Conservation (phyloP, 2,329 filamentous ascomycete genomes). For the Didymella keratinophila region DNA sequence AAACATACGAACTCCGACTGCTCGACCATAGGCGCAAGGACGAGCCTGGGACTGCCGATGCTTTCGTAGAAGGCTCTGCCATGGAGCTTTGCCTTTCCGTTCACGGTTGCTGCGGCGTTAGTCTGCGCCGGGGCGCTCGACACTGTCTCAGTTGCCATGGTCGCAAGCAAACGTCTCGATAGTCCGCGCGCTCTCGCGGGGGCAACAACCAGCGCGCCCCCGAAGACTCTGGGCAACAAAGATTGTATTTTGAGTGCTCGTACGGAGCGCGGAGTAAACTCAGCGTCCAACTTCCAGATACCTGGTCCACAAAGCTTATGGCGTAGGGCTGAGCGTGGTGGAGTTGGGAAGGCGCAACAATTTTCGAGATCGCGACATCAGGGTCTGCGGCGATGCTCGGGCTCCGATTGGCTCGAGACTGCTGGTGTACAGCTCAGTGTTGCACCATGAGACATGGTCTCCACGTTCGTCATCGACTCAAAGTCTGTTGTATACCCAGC, state of each 20-base stretch:
- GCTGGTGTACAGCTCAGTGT: constrained; percentile 1
- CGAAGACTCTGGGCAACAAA: constrained; percentile 24
- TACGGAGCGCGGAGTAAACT: neutral
- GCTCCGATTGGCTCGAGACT: neutral
- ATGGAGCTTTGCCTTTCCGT: constrained; percentile 66
- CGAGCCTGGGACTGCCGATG: constrained; percentile 87
- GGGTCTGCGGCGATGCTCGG: constrained; percentile 1
- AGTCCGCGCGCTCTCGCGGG: constrained; percentile 19
- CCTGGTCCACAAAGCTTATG: neutral
- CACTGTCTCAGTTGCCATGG: constrained; percentile 30
- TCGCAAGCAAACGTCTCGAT: constrained; percentile 22
- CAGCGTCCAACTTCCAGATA: neutral
- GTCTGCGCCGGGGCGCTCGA: constrained; percentile 18
- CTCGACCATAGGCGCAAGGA: constrained; percentile 97
- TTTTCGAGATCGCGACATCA: constrained; percentile 22
- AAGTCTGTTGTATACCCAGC: neutral
- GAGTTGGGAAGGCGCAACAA: constrained; percentile 12
- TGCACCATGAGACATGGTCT: constrained; percentile 15
- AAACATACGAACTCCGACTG: constrained; percentile 91
- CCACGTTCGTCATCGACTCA: constrained; percentile 26
- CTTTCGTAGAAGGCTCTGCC: constrained; percentile 94
- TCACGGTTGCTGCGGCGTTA: constrained; percentile 20
- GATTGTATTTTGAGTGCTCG: constrained; percentile 30
- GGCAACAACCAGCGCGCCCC: constrained; percentile 33
- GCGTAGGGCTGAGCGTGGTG: neutral